These are phyloP conservation scores for Pinus albicaulis DNA, from an alignment of 75 land plant genomes.

Conservation along the genomic window DNA sequence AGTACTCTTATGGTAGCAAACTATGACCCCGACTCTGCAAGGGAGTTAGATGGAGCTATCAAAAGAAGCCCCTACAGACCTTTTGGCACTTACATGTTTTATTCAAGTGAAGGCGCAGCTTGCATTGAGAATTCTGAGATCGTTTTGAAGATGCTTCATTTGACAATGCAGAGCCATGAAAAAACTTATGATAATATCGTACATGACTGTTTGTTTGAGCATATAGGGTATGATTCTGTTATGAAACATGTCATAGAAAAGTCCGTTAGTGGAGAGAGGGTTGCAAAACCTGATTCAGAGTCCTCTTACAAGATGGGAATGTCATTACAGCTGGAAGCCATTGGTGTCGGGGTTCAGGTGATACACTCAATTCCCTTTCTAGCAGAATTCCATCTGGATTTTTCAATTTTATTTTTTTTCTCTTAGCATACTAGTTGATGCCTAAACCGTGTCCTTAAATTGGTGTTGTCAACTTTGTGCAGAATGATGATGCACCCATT, in stretches of 20 bases:
- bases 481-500: background rate
- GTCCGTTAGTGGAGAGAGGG: background rate
- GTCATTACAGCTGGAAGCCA: background rate
- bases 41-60: too few species aligned
- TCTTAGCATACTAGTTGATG: too few species aligned
- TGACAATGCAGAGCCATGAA: slow-evolving; percentile 8
- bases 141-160: slow-evolving; percentile 46
- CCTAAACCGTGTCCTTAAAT: too few species aligned
- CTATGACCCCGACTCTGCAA: too few species aligned
- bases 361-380: background rate
- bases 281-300: background rate
- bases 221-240: background rate
- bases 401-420: too few species aligned
- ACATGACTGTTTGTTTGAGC: background rate
- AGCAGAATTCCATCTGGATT: too few species aligned
- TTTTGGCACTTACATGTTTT: slow-evolving; percentile 53
- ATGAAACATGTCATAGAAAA: background rate
- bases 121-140: slow-evolving; percentile 48
- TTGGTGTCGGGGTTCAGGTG: background rate
- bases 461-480: background rate
- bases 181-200: background rate
- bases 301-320: background rate
- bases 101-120: slow-evolving; percentile 19
- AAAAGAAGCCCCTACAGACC: slow-evolving; percentile 53
- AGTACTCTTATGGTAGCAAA: too few species aligned